Base-by-base conservation (phyloP, 2,329 filamentous ascomycete species). In the Chaetomium olivaceum region DNA sequence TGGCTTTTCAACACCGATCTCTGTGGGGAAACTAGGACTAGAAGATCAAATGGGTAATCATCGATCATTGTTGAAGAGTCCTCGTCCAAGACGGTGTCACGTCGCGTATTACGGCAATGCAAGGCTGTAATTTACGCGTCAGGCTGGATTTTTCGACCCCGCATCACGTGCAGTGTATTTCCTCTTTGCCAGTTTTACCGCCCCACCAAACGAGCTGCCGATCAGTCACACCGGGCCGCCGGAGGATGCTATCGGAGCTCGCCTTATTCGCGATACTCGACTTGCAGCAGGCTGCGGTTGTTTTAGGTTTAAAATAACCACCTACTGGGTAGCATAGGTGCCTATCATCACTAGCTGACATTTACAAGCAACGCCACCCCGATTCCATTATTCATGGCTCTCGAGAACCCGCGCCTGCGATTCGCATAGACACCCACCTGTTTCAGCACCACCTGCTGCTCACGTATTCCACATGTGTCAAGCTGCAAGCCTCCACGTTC, bases 211-310 rank as follows among this genome's bases (percentile, higher is more conserved):
- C 21, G 7, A 8, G 25, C 29, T 29, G 19, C 63, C 58, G 54
- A 58, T 58, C 63, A 65, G 63, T 61, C 61, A 59, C 62, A 58
- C 65, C 51, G 62, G 48, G n/a, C 31, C 27, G 21, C 11, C 4
- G 58, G 36, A 55, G 36, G 6, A n/a, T 29, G 36, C 31, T 50
- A 19, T 33, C 25, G 27, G 5, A 60, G 43, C 33, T 48, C 27
- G 23, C 16, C 52, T 56, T 8, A 11, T 3, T 7, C n/a, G 54
- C 29, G 39, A 58, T 27, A 27, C 9, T 43, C 14, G 33, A 29
- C 56, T 23, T 51, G 43, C 58, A 25, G 25, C 36, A 58, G 54
- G 54, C 54, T 57, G 33, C n/a, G n/a, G 11, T 57, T 9, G 6
- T 12, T 29, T 29, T 29, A 29, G 27, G 27, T 29, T 29, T 29